phyloP scores from a whole-genome alignment of 306 rosid genomes.

The Prunus mongolica region DNA sequence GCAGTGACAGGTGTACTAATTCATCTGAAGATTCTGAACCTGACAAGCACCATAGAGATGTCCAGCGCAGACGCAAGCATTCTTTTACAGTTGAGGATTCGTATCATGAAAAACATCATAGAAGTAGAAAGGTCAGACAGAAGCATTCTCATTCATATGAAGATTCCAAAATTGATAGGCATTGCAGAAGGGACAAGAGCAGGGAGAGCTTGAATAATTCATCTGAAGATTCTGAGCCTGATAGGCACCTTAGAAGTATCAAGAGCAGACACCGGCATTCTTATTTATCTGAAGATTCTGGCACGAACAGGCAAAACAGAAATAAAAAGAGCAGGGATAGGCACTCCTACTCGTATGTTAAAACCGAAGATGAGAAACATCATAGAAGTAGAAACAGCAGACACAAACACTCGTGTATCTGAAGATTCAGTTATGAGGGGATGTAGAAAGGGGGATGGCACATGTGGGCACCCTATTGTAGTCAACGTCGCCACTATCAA shows the following conservation, averaged over 20 bases:
- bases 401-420: constrained; percentile 6
- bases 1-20: constrained; percentile 16
- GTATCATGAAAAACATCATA: constrained; percentile 19
- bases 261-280: constrained; percentile 27
- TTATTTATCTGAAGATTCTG: constrained; percentile 27
- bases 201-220: constrained; percentile 22
- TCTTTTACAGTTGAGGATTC: constrained; percentile 26
- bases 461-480: neutral
- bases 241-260: constrained; percentile 31
- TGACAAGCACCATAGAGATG: constrained; percentile 16
- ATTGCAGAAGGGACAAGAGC: constrained; percentile 21
- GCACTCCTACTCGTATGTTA: constrained; percentile 15
- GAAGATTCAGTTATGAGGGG: neutral
- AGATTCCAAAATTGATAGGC: constrained; percentile 18
- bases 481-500: neutral
- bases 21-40: constrained; percentile 27
- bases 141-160: constrained; percentile 9
- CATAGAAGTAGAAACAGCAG: constrained; percentile 20
- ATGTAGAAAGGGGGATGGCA: neutral
- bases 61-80: constrained; percentile 19
- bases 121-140: constrained; percentile 14
- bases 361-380: constrained; percentile 17
- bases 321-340: constrained; percentile 26
- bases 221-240: constrained; percentile 44
- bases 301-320: constrained; percentile 14